Percentiles rank a stretch among this genome's conserved stretches.
Evolutionary conservation across 1,139 yeast genomes (phyloP).

Genomic region (Yamadazyma diddensiae): DNA sequence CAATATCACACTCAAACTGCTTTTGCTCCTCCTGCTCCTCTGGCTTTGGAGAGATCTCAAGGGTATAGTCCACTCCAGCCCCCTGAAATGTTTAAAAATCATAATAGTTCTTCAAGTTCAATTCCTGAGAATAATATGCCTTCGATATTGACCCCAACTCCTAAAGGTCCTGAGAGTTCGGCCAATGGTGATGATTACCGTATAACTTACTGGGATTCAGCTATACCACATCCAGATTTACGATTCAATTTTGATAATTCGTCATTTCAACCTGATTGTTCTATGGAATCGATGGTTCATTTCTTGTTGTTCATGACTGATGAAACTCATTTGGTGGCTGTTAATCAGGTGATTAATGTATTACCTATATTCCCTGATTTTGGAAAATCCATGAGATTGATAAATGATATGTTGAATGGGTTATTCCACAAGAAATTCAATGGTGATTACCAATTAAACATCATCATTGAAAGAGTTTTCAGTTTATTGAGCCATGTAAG

Average conservation of each 20-base stretch:
- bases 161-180: background rate
- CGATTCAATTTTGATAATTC: slow-evolving; percentile 42
- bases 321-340: slow-evolving; percentile 18
- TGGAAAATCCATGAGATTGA: slow-evolving; percentile 45
- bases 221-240: slow-evolving; percentile 64
- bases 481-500: slow-evolving; percentile 29
- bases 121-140: slow-evolving; percentile 2
- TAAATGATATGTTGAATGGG: slow-evolving; percentile 22
- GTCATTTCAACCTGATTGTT: slow-evolving; percentile 13
- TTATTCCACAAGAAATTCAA: slow-evolving; percentile 21
- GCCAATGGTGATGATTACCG: slow-evolving; percentile 14
- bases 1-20: background rate
- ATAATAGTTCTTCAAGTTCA: slow-evolving; percentile 10
- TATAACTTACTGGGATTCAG: slow-evolving; percentile 29
- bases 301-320: slow-evolving; percentile 52
- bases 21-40: background rate
- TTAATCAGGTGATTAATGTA: slow-evolving; percentile 48
- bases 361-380: slow-evolving; percentile 69
- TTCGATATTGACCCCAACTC: slow-evolving; percentile 6
- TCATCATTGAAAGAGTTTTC: slow-evolving; percentile 43
- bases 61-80: slow-evolving; percentile 7
- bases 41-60: background rate
- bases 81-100: slow-evolving; percentile 10
- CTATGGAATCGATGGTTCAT: slow-evolving; percentile 73
- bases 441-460: slow-evolving; percentile 20